Base-by-base conservation (phyloP, 257 asterid genomes). In the Verbena officinalis region DNA sequence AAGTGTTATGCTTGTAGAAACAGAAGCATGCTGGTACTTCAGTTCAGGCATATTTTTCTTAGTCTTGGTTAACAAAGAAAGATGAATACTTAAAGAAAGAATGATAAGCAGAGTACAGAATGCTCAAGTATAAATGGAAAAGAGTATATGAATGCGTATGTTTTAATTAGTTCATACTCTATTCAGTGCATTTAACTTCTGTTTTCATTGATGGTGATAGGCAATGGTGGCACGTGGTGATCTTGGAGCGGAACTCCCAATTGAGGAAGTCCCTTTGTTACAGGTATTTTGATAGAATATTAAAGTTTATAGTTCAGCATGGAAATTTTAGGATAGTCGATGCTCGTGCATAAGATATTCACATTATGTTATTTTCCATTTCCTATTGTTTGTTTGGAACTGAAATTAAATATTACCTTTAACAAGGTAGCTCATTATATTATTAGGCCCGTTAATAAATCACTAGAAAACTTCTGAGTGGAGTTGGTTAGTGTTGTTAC, bases 211-310 rank as follows among this genome's bases (percentile, higher is more conserved):
- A 63, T 59, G 67, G 34, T 86, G 70, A 71, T 71, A 94, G 99
- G 99, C 99, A 59, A 94, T 94, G 99, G 99, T 94, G 51, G 99
- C 99, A 63, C 95, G 99, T 48, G 97, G 99, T 36, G 99, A 94
- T 79, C 97, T 94, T 54, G 99, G 99, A 63, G 96, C 99, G 69
- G 99, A 94, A 77, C 96, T 94, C 65, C 97, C 99, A 17, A 84
- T 94, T 36, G 99, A 94, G 84, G 97, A 94, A 68, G 99, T 94
- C 75, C 99, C 99, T 65, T 64, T 94, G 68, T 80, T 94, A 80
- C 99, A 94, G 99, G 99, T 90, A 65, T 57, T 24, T 27, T 31
- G 42, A 45, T 55, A 53, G 33, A 27, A 36, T 36, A 36, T 36
- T 36, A 55, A 21, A 13, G 50, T 63, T 75, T 58, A 64, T 72